Percentiles rank a stretch among this genome's conserved stretches.
Evolutionary conservation across 495 filamentous ascomycete genomes (phyloP).

Genomic region (Jackrogersella minutella): DNA sequence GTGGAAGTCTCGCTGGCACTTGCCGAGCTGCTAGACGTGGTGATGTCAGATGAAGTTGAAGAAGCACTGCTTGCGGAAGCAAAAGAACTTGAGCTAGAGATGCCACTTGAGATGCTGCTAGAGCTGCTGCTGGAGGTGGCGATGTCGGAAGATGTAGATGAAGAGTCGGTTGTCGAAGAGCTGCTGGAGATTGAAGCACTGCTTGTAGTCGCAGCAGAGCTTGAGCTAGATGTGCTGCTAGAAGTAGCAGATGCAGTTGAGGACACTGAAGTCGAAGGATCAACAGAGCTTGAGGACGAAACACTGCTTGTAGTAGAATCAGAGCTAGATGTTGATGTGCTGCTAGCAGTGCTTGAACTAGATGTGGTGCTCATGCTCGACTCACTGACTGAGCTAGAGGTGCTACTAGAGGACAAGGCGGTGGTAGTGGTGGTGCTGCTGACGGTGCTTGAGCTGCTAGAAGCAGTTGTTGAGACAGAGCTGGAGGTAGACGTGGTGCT

Average conservation of each 20-base stretch:
- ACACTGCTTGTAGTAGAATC: constrained; percentile 1
- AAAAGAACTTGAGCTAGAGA: constrained; percentile 1
- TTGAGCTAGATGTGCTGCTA: no score
- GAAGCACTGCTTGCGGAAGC: not conserved
- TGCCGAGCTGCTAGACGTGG: constrained; percentile 15
- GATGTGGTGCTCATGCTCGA: no score
- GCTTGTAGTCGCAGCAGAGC: no score
- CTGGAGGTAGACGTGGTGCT: not conserved
- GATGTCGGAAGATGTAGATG: not conserved
- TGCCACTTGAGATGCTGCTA: constrained; percentile 16
- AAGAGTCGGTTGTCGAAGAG: not conserved
- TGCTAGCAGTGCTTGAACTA: constrained; percentile 1
- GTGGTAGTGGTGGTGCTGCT: not conserved
- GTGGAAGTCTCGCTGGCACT: no score
- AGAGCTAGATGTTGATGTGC: not conserved
- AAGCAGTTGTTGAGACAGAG: not conserved
- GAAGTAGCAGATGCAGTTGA: no score
- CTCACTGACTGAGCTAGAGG: not conserved
- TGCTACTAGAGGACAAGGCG: not conserved
- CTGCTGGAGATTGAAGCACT: no score
- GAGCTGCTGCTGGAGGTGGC: constrained; percentile 2
- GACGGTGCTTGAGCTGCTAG: not conserved
- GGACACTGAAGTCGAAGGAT: no score
- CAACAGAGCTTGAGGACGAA: constrained; percentile 3
- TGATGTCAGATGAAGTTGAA: constrained; percentile 10